Evolutionary conservation across 2,329 filamentous ascomycete species (phyloP).

Genomic region (Neospermospora avenae): DNA sequence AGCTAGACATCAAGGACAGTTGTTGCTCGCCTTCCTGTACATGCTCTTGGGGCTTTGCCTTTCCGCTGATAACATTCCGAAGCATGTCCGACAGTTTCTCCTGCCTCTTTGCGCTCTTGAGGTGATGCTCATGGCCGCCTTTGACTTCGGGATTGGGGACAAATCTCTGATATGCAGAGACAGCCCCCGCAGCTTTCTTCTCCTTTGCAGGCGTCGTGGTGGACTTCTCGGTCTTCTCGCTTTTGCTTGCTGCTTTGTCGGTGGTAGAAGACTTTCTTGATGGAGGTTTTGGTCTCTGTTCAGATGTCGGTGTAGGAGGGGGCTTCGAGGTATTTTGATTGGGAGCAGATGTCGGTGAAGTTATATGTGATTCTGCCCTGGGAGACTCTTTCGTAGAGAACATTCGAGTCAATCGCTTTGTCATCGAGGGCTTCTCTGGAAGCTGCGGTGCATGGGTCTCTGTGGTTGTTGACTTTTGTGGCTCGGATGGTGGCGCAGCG

Average conservation of each 20-base stretch:
- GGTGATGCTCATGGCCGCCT: slow-evolving; percentile 79
- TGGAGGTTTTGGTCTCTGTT: slow-evolving; percentile 38
- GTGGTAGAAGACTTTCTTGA: slow-evolving; percentile 45
- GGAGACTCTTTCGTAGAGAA: slow-evolving; percentile 56
- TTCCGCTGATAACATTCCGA: slow-evolving; percentile 75
- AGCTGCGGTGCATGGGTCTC: slow-evolving; percentile 12
- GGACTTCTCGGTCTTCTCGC: slow-evolving; percentile 33
- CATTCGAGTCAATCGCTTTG: slow-evolving; percentile 62
- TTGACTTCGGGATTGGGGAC: slow-evolving; percentile 48
- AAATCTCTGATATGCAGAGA: slow-evolving; percentile 44
- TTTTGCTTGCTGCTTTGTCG: slow-evolving; percentile 38
- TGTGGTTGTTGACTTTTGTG: slow-evolving; percentile 22
- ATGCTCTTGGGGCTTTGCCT: slow-evolving; percentile 69
- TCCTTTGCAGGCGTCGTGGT: slow-evolving; percentile 29
- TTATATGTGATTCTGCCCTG: slow-evolving; percentile 27
- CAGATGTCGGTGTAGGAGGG: slow-evolving; percentile 23
- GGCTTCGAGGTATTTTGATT: slow-evolving; percentile 34
- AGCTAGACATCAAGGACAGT: slow-evolving; percentile 88
- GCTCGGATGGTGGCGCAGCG: slow-evolving; percentile 32
- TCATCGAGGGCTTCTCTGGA: slow-evolving; percentile 56
- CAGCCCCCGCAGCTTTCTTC: slow-evolving; percentile 27
- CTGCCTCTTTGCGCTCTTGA: slow-evolving; percentile 86
- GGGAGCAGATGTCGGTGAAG: slow-evolving; percentile 19
- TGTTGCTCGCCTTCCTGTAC: slow-evolving; percentile 66
- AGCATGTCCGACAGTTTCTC: slow-evolving; percentile 94